Conservation (phyloP, 1,284 basidiomycete genomes). For the Hemileia vastatrix region DNA sequence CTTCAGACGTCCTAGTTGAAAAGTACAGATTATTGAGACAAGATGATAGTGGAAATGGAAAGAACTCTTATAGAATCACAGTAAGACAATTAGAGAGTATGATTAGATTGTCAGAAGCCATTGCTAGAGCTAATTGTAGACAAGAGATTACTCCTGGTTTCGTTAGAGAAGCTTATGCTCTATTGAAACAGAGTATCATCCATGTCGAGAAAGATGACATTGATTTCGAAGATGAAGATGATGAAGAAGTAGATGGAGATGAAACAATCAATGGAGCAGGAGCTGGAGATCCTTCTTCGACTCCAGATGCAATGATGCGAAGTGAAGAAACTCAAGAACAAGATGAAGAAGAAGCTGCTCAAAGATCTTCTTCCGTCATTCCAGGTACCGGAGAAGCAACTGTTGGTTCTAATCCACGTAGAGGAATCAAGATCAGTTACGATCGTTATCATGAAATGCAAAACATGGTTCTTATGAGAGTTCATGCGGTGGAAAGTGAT, state of each 20-base stretch:
- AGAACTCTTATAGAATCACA: conserved; percentile 88
- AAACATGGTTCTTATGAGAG: conserved; percentile 36
- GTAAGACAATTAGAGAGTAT: conserved; percentile 93
- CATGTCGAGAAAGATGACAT: conserved; percentile 45
- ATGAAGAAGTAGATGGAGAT: conserved; percentile 26
- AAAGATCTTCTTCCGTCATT: too few species aligned
- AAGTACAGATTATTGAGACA: conserved; percentile 87
- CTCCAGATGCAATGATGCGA: background rate
- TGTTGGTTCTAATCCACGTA: background rate
- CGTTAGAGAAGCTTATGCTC: conserved; percentile 40
- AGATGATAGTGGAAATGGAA: conserved; percentile 79
- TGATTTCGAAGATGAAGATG: conserved; percentile 36
- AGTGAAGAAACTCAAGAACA: background rate
- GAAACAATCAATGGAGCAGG: conserved; percentile 25
- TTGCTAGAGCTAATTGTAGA: conserved; percentile 90
- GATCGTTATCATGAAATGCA: conserved; percentile 41
- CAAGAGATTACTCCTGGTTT: conserved; percentile 51
- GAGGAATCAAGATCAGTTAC: conserved; percentile 34
- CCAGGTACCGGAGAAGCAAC: background rate
- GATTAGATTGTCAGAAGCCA: conserved; percentile 91
- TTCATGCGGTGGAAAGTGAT: conserved; percentile 35
- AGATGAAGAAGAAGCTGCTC: background rate
- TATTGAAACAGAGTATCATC: conserved; percentile 43
- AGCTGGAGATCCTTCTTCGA: conserved; percentile 9
- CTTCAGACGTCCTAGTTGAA: conserved; percentile 83